These are phyloP conservation scores for Pythium dissimile DNA, from an alignment of 352 stramenopile species.

Conservation along the genomic window DNA sequence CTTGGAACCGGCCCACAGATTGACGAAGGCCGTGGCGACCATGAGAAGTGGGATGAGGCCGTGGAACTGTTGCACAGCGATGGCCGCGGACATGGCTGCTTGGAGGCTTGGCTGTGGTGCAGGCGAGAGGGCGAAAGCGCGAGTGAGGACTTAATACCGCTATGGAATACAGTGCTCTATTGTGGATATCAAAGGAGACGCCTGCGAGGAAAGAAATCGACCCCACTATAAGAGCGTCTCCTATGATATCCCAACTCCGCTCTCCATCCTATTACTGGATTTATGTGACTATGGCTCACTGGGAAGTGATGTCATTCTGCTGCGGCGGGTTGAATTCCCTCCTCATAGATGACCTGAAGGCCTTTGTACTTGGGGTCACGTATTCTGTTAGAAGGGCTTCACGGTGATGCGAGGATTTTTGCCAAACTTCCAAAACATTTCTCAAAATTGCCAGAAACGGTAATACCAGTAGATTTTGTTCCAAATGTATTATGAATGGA, in stretches of 20 bases:
- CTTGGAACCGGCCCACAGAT: constrained; percentile 52
- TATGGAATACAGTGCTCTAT: constrained; percentile 26
- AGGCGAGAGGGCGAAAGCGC: not conserved
- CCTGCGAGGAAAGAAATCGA: not conserved
- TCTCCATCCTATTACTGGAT: not conserved
- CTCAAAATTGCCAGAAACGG: too few species aligned
- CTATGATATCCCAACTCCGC: not conserved
- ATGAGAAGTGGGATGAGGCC: constrained; percentile 57
- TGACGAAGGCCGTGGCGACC: constrained; percentile 51
- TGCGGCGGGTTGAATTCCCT: constrained; percentile 8
- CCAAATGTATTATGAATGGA: too few species aligned
- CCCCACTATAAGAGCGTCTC: not conserved
- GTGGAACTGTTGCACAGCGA: constrained; percentile 59
- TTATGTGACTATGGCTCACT: not conserved
- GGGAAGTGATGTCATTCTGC: not conserved
- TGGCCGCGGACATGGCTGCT: constrained; percentile 32
- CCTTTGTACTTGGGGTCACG: not conserved
- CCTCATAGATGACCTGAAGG: not conserved
- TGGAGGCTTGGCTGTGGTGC: not conserved
- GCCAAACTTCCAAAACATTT: not conserved
- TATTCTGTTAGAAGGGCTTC: constrained; percentile 5
- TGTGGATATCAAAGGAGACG: constrained; percentile 1
- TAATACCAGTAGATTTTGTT: too few species aligned
- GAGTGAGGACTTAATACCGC: not conserved
- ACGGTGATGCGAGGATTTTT: not conserved